Conservation (phyloP, 495 filamentous ascomycete genomes). For the Penicillium diatomitis region DNA sequence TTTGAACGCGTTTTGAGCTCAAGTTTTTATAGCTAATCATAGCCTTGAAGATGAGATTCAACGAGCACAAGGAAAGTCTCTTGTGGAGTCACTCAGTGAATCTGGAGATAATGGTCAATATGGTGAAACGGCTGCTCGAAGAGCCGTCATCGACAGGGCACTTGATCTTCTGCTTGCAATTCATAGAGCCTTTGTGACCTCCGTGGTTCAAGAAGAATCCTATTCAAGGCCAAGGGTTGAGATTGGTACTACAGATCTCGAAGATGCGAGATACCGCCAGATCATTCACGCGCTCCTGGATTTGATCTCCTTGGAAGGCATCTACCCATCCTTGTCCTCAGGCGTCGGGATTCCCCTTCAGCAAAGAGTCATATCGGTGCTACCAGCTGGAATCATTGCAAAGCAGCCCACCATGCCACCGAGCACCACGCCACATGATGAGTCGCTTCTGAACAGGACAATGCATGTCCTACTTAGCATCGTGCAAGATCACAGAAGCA, state of each 20-base stretch:
- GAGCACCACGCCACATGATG: constrained; percentile 19
- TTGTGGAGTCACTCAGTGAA: constrained; percentile 29
- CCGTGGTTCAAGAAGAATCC: constrained; percentile 11
- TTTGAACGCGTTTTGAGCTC: constrained; percentile 1
- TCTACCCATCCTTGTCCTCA: constrained; percentile 45
- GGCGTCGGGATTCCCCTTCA: constrained; percentile 48
- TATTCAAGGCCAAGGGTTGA: not conserved
- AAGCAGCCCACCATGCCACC: constrained; percentile 18
- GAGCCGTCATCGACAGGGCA: constrained; percentile 26
- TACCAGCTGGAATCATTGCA: constrained; percentile 38
- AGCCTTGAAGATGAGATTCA: constrained; percentile 28
- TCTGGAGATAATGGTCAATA: not conserved
- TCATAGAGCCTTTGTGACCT: constrained; percentile 28
- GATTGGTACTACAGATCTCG: constrained; percentile 21
- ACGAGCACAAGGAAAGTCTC: constrained; percentile 24
- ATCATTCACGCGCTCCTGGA: constrained; percentile 43
- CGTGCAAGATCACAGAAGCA: constrained; percentile 21
- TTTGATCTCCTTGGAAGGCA: constrained; percentile 45
- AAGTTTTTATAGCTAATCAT: constrained; percentile 18
- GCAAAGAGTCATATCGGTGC: constrained; percentile 42
- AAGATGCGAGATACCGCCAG: constrained; percentile 39
- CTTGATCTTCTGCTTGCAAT: constrained; percentile 28
- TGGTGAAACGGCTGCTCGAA: constrained; percentile 11
- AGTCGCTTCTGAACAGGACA: constrained; percentile 22
- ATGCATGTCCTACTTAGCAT: constrained; percentile 21